Evolutionary conservation across 2,329 filamentous ascomycete genomes (phyloP).

Genomic region (Lachnellula arida): DNA sequence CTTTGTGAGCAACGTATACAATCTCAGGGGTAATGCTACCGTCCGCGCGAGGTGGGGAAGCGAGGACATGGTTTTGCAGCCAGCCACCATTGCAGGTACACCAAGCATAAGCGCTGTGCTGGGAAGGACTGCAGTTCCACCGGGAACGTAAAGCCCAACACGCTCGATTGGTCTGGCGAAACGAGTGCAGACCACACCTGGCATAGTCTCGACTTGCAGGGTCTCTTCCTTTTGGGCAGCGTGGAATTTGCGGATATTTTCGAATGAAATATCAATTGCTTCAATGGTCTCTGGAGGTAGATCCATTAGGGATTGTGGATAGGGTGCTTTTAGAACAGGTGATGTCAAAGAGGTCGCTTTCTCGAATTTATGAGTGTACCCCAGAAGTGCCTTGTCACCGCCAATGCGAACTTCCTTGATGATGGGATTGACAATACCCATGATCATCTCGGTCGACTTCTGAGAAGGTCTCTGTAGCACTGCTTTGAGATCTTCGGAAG

Average conservation of each 20-base stretch:
- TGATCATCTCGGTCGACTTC: slow-evolving; percentile 88
- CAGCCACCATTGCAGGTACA: slow-evolving; percentile 95
- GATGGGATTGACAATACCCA: slow-evolving; percentile 86
- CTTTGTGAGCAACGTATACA: slow-evolving; percentile 94
- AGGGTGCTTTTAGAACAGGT: slow-evolving; percentile 85
- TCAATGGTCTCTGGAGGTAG: slow-evolving; percentile 76
- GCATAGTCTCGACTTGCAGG: slow-evolving; percentile 92
- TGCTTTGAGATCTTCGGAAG: slow-evolving; percentile 61
- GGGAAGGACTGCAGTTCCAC: slow-evolving; percentile 93
- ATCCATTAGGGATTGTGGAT: slow-evolving; percentile 80
- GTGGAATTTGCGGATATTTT: slow-evolving; percentile 94
- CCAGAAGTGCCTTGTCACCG: slow-evolving; percentile 82
- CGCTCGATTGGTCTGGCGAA: slow-evolving; percentile 90
- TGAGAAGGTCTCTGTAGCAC: slow-evolving; percentile 87
- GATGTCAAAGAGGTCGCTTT: slow-evolving; percentile 88
- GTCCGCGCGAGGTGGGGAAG: slow-evolving; percentile 83
- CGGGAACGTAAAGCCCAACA: slow-evolving; percentile 94
- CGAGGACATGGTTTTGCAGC: slow-evolving; percentile 94
- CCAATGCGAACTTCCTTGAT: slow-evolving; percentile 79
- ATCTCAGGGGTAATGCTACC: slow-evolving; percentile 94
- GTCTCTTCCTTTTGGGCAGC: slow-evolving; percentile 81
- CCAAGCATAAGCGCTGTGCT: slow-evolving; percentile 97
- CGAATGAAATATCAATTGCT: slow-evolving; percentile 90
- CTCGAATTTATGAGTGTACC: slow-evolving; percentile 97
- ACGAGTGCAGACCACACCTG: slow-evolving; percentile 88